Evolutionary conservation across 371 early-diverging fungal species (phyloP).

Genomic region (Rhizopus sp.): DNA sequence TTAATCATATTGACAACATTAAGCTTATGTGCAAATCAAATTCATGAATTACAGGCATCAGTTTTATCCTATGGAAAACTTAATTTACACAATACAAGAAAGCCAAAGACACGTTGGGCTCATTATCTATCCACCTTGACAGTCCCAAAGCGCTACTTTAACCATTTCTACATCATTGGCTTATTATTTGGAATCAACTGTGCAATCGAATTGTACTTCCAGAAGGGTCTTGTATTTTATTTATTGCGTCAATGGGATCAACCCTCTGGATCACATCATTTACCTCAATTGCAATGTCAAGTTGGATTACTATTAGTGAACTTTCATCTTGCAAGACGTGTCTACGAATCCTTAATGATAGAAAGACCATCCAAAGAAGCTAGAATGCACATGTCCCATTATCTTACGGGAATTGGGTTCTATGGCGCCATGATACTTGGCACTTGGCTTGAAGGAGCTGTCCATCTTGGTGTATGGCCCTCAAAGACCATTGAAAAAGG

Average conservation of each 20-base stretch:
- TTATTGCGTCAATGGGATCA: slow-evolving; percentile 23
- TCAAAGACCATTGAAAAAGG: neutral
- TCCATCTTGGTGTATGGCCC: slow-evolving; percentile 29
- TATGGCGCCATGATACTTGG: slow-evolving; percentile 61
- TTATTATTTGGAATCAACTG: slow-evolving; percentile 28
- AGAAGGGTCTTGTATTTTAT: slow-evolving; percentile 17
- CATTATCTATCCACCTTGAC: slow-evolving; percentile 28
- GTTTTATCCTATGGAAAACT: slow-evolving; percentile 51
- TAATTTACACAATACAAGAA: slow-evolving; percentile 26
- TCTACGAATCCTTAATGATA: slow-evolving; percentile 64
- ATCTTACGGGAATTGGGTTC: slow-evolving; percentile 66
- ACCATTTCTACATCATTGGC: slow-evolving; percentile 70
- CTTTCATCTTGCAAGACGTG: slow-evolving; percentile 60
- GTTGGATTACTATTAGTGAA: slow-evolving; percentile 52
- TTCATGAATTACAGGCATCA: slow-evolving; percentile 32
- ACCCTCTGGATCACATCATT: slow-evolving; percentile 19
- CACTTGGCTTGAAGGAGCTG: slow-evolving; percentile 49
- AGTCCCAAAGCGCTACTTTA: slow-evolving; percentile 68
- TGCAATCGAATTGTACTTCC: slow-evolving; percentile 19
- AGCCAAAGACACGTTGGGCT: slow-evolving; percentile 25
- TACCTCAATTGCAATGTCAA: slow-evolving; percentile 25
- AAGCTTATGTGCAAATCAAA: slow-evolving; percentile 29
- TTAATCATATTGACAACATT: slow-evolving; percentile 20
- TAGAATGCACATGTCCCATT: slow-evolving; percentile 70
- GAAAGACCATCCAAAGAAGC: slow-evolving; percentile 59